These are phyloP conservation scores for Colletotrichum sp. DNA, from an alignment of 2,329 filamentous ascomycete genomes.

Conservation along the genomic window DNA sequence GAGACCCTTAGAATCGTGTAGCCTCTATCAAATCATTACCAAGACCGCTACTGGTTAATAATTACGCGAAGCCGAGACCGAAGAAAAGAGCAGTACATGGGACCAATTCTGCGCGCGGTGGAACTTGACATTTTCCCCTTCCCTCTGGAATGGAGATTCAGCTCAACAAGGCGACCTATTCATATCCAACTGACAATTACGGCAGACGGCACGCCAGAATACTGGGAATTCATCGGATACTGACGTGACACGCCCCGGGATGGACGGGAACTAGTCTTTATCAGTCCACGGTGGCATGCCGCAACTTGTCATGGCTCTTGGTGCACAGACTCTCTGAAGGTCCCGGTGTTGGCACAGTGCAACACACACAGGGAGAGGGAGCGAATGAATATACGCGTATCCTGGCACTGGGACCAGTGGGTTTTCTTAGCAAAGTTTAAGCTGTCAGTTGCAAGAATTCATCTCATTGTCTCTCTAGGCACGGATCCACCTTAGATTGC, in stretches of 20 bases:
- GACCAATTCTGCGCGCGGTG: neutral
- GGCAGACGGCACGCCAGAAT: neutral
- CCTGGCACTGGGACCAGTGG: neutral
- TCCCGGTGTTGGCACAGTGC: neutral
- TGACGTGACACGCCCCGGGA: neutral
- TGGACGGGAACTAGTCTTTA: neutral
- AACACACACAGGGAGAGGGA: neutral
- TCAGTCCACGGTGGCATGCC: neutral
- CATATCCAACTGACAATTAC: fast-evolving
- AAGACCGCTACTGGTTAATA: neutral
- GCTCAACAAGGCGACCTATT: fast-evolving
- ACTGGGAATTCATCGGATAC: neutral
- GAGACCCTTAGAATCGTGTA: too few species aligned
- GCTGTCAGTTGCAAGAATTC: neutral
- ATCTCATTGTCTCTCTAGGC: neutral
- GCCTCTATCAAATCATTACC: neutral
- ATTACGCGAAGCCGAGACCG: neutral
- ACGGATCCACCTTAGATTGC: neutral
- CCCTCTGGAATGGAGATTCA: neutral
- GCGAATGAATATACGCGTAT: neutral
- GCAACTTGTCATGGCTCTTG: neutral
- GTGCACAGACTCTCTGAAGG: neutral
- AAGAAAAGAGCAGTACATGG: neutral
- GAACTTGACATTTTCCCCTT: neutral
- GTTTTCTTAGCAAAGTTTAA: neutral